These are phyloP conservation scores for Ascochyta koolunga DNA, from an alignment of 2,329 filamentous ascomycete species.

Conservation along the genomic window DNA sequence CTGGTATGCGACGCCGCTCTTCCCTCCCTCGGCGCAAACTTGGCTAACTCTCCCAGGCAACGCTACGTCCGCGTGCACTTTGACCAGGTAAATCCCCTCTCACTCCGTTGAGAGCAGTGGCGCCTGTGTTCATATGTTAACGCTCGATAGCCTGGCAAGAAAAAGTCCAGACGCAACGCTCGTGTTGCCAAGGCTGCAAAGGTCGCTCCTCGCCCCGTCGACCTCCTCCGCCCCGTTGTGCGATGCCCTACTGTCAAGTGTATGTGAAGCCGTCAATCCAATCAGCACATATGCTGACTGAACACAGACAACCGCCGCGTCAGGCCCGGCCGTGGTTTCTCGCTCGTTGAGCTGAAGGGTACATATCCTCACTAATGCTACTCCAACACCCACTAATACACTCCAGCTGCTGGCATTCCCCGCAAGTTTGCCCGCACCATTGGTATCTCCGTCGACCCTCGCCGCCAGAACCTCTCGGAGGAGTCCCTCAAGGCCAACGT, in stretches of 20 bases:
- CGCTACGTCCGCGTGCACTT: conserved; percentile 99
- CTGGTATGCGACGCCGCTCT: conserved; percentile 54
- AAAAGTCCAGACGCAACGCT: conserved; percentile 88
- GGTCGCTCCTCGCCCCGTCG: conserved; percentile 93
- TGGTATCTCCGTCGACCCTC: conserved; percentile 94
- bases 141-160: conserved; percentile 80
- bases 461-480: conserved; percentile 96
- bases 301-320: conserved; percentile 85
- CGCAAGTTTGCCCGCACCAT: conserved; percentile 93
- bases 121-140: conserved; percentile 53
- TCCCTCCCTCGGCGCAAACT: conserved; percentile 3
- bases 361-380: conserved; percentile 42
- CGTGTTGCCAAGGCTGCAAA: conserved; percentile 94
- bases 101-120: conserved; percentile 57
- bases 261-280: conserved; percentile 23
- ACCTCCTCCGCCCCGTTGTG: conserved; percentile 94
- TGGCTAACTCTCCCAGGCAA: conserved; percentile 66
- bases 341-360: conserved; percentile 96
- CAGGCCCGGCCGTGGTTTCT: conserved; percentile 96
- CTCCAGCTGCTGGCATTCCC: conserved; percentile 90
- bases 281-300: conserved; percentile 19
- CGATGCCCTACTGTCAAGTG: conserved; percentile 96
- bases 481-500: conserved; percentile 95
- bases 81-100: conserved; percentile 86
- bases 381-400: conserved; percentile 24